Conservation (phyloP, 176 grass and related monocot species). For the Carex pumila region DNA sequence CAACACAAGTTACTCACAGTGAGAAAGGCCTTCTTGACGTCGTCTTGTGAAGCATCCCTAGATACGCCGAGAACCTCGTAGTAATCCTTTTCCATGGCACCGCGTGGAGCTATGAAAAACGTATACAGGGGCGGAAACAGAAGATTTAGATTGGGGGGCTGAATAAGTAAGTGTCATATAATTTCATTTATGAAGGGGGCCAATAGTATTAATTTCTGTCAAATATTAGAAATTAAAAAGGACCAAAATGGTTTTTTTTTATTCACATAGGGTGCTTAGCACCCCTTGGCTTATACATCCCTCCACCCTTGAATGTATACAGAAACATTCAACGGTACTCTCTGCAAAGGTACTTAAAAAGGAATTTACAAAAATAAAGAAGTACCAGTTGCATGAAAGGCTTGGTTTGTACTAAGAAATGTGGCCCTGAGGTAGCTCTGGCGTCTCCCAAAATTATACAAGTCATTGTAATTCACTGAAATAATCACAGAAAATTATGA, state of each 20-base stretch:
- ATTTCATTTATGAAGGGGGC: too few species aligned
- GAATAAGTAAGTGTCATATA: too few species aligned
- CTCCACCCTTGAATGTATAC: neutral
- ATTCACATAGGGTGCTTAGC: too few species aligned
- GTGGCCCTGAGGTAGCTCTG: conserved; percentile 16
- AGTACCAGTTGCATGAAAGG: conserved; percentile 84
- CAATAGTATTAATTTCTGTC: too few species aligned
- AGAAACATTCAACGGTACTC: conserved; percentile 13
- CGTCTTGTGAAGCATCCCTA: conserved; percentile 62
- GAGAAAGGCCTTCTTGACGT: conserved; percentile 94
- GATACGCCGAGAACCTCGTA: conserved; percentile 82
- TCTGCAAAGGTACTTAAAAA: conserved; percentile 1
- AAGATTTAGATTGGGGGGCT: too few species aligned
- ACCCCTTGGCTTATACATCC: too few species aligned
- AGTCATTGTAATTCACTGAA: conserved; percentile 41
- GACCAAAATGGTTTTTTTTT: too few species aligned
- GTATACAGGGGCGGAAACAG: neutral
- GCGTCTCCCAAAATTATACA: conserved; percentile 28
- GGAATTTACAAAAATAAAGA: neutral
- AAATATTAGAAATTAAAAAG: too few species aligned
- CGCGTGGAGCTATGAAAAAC: conserved; percentile 34
- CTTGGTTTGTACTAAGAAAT: conserved; percentile 35
- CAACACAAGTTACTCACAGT: conserved; percentile 44
- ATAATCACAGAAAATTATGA: conserved; percentile 28
- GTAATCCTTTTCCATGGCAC: conserved; percentile 53